phyloP scores from a whole-genome alignment of 768 basidiomycete genomes.

The Panaeolus papilionaceus region DNA sequence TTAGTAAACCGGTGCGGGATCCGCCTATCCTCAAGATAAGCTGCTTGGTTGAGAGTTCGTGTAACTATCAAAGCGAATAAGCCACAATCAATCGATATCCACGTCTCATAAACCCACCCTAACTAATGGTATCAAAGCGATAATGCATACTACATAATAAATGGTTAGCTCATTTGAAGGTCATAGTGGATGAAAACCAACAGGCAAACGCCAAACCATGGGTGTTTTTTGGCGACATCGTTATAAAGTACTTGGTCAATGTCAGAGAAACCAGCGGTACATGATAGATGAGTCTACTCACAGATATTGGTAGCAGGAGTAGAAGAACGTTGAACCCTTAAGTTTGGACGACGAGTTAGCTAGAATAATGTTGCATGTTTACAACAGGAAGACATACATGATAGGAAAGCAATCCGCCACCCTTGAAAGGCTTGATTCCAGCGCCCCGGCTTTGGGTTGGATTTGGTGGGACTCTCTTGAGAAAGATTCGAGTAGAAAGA shows the following conservation, averaged over 20 bases:
- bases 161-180: slow-evolving; percentile 6
- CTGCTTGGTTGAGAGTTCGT: slow-evolving; percentile 79
- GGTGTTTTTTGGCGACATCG: slow-evolving; percentile 50
- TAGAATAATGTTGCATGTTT: not conserved
- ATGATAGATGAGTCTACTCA: slow-evolving; percentile 36
- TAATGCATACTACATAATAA: slow-evolving; percentile 56
- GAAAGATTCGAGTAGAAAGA: slow-evolving; percentile 27
- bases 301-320: slow-evolving; percentile 71
- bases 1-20: slow-evolving; percentile 77
- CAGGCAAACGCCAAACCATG: slow-evolving; percentile 67
- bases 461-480: slow-evolving; percentile 6
- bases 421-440: slow-evolving; percentile 27
- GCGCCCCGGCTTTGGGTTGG: slow-evolving; percentile 8
- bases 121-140: slow-evolving; percentile 81
- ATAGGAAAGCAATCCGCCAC: slow-evolving; percentile 34
- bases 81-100: not conserved
- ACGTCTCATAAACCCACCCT: slow-evolving; percentile 49
- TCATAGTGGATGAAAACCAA: slow-evolving; percentile 38
- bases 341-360: no score
- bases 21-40: slow-evolving; percentile 80
- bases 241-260: slow-evolving; percentile 33
- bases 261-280: not conserved
- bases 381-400: slow-evolving; percentile 28
- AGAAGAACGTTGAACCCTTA: slow-evolving; percentile 77
- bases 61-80: slow-evolving; percentile 51